A percentile compares a stretch with the other conserved stretches of the same genome.
These are phyloP conservation scores for Trypanosoma scelopori DNA, from an alignment of 208 protist genomes.

Conservation along the genomic window DNA sequence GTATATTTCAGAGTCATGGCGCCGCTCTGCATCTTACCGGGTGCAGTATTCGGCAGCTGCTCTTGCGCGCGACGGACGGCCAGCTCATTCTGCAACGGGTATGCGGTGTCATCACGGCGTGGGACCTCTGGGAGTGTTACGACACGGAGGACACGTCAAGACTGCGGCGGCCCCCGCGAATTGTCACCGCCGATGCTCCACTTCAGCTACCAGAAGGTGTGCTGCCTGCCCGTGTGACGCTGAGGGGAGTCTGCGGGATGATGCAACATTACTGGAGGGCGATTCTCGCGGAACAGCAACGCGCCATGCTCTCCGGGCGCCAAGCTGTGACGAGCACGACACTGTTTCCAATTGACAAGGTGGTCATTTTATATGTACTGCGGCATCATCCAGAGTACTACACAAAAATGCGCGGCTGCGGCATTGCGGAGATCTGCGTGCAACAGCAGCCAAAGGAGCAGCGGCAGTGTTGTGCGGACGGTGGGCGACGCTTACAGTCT, in stretches of 20 bases:
- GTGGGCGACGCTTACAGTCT: not conserved
- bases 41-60: slow-evolving; percentile 53
- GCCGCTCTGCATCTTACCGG: slow-evolving; percentile 38
- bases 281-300: slow-evolving; percentile 7
- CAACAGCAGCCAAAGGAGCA: not conserved
- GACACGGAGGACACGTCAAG: slow-evolving; percentile 1
- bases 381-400: slow-evolving; percentile 72
- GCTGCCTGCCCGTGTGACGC: slow-evolving; percentile 27
- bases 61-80: slow-evolving; percentile 32
- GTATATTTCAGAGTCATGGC: slow-evolving; percentile 64
- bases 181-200: slow-evolving; percentile 10
- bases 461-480: not conserved
- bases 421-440: slow-evolving; percentile 58
- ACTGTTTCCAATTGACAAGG: slow-evolving; percentile 51
- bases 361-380: slow-evolving; percentile 46
- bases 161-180: slow-evolving; percentile 10
- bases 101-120: slow-evolving; percentile 41
- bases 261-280: slow-evolving; percentile 57
- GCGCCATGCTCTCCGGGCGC: not conserved
- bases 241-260: slow-evolving; percentile 47
- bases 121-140: slow-evolving; percentile 59
- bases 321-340: slow-evolving; percentile 25
- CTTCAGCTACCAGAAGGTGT: slow-evolving; percentile 38
- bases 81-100: slow-evolving; percentile 43
- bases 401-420: slow-evolving; percentile 52